A percentile compares a stretch with the other conserved stretches of the same genome.
phyloP scores from a whole-genome alignment of 2,329 filamentous ascomycete genomes.

The Cordyceps farinosa region DNA sequence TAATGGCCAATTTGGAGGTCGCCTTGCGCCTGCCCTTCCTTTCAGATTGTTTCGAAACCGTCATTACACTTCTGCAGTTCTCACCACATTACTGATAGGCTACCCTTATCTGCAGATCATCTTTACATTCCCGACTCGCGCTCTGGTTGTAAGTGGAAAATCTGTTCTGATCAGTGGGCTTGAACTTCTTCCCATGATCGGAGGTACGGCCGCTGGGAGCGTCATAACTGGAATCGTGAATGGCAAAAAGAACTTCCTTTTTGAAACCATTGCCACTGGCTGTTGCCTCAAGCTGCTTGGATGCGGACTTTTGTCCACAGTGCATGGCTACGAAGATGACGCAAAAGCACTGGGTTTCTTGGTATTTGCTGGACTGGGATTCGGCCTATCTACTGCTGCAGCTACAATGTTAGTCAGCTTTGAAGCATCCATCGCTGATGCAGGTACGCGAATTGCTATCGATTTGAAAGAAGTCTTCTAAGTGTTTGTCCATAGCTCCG shows the following conservation, averaged over 20 bases:
- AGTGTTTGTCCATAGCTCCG: constrained; percentile 37
- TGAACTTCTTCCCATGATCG: constrained; percentile 53
- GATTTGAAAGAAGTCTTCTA: not conserved
- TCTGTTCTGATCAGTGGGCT: constrained; percentile 45
- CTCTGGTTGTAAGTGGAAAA: constrained; percentile 49
- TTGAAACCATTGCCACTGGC: constrained; percentile 42
- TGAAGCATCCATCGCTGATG: constrained; percentile 42
- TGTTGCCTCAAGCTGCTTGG: constrained; percentile 44
- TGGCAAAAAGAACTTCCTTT: constrained; percentile 37
- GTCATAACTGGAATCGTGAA: constrained; percentile 41
- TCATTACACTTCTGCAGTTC: constrained; percentile 39
- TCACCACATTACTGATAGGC: constrained; percentile 47
- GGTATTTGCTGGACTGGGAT: constrained; percentile 50
- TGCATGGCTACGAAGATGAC: constrained; percentile 32
- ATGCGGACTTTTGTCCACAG: constrained; percentile 44
- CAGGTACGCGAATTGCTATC: constrained; percentile 35
- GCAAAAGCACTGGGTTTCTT: constrained; percentile 47
- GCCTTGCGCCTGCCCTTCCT: constrained; percentile 43
- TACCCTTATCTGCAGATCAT: constrained; percentile 49
- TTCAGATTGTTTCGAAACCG: constrained; percentile 45
- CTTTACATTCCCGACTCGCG: constrained; percentile 47
- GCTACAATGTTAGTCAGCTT: constrained; percentile 44
- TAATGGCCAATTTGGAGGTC: constrained; percentile 14
- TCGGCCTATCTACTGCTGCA: constrained; percentile 46
- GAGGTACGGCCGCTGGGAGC: constrained; percentile 44